Conservation (phyloP, 305 asterid genomes). For the Solanum chacoense region DNA sequence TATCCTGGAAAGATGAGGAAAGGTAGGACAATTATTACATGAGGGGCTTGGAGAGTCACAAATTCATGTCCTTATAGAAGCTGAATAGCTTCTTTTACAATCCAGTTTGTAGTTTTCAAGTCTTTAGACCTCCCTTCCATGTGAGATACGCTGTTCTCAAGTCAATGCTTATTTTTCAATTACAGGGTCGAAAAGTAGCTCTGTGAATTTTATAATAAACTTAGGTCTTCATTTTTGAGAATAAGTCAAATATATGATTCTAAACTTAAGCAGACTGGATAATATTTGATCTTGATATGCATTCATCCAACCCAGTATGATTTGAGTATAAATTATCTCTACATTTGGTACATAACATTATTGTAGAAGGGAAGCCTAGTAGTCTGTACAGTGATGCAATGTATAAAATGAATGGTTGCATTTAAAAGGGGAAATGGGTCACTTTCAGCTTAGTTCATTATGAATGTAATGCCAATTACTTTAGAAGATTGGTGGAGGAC, state of each 20-base stretch:
- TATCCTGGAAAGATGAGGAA: conserved; percentile 50
- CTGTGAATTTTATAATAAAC: background rate
- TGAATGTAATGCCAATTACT: conserved; percentile 33
- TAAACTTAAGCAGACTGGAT: background rate
- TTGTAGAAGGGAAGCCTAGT: background rate
- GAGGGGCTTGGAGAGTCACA: conserved; percentile 24
- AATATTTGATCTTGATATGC: background rate
- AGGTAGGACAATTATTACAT: conserved; percentile 27
- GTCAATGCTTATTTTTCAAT: background rate
- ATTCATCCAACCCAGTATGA: background rate
- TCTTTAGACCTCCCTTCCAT: conserved; percentile 22
- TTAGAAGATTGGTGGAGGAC: conserved; percentile 38
- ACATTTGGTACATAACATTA: background rate
- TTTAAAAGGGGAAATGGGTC: conserved; percentile 18
- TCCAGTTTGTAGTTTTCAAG: conserved; percentile 29
- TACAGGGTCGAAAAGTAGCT: background rate
- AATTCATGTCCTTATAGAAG: conserved; percentile 27
- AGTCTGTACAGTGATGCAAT: background rate
- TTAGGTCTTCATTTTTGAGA: background rate
- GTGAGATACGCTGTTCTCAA: conserved; percentile 13
- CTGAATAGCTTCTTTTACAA: conserved; percentile 19
- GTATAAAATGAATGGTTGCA: conserved; percentile 9
- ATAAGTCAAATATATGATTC: background rate
- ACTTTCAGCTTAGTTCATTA: conserved; percentile 12
- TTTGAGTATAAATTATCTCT: background rate